Evolutionary conservation across 495 filamentous ascomycete species (phyloP), one percentile per base, ranked within the genome.

Genomic region (Penicillium subrubescens): DNA sequence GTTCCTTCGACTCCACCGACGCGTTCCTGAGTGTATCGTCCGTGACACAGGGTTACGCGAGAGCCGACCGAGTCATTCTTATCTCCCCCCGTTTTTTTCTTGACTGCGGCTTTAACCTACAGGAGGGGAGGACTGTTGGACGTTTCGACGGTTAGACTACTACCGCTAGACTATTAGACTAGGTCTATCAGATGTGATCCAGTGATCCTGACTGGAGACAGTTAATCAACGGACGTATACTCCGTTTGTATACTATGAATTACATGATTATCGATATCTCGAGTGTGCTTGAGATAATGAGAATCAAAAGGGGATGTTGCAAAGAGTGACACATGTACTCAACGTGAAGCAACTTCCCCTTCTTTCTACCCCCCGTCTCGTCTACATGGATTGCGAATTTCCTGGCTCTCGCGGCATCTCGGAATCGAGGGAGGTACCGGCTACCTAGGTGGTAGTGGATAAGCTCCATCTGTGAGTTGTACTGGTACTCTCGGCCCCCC

Each of bases 1-100:
- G n/a, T 44, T 27, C 25, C 25, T 27, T 60, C 21, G 34, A 53
- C 61, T 53, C 68, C 67, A 68, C 70, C 37, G 48, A 65, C 67
- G 67, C 60, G 67, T 66, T 63, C 67, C 62, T 66, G 67, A 57
- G 57, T 33, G 57, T 63, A 62, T 54, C 46, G 33, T 25, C 31
- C 33, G 53, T 61, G 50, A 29, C 31, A 27, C 31, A 34, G 43
- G 44, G 34, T 53, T 61, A 61, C 59, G 59, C 48, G 59, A 61
- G 46, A 60, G 53, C 53, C 53, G 51, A 34, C 51, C 29, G n/a
- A 34, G 31, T 54, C 27, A 53, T n/a, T n/a, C n/a, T 17, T 25
- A 51, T 29, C 27, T 54, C 5, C 29, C 25, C 23, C 51, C 51
- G 12, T 53, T n/a, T 5, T 53, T 21, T 23, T 25, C 12, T 53